phyloP scores from a whole-genome alignment of 805 yeast species.

The Myxozyma neglecta region DNA sequence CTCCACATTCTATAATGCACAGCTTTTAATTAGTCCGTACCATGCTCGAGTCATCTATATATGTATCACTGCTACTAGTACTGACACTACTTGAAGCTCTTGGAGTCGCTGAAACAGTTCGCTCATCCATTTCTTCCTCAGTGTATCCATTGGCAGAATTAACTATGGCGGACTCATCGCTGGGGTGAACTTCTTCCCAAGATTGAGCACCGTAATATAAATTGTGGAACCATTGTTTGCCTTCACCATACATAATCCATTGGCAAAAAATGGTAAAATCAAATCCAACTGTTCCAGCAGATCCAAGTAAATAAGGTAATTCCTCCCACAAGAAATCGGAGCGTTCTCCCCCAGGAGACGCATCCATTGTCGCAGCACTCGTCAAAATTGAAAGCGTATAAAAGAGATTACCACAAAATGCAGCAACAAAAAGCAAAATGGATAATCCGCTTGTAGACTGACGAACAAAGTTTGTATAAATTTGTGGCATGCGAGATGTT shows the following conservation, averaged over 20 bases:
- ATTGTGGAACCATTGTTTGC: slow-evolving; percentile 23
- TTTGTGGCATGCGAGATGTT: slow-evolving; percentile 80
- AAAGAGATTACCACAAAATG: slow-evolving; percentile 72
- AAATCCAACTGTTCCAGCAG: slow-evolving; percentile 80
- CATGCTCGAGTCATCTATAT: not conserved
- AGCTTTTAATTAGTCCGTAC: too few relatives aligned
- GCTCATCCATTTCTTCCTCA: slow-evolving; percentile 1
- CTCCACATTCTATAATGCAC: too few relatives aligned
- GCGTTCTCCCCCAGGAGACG: slow-evolving; percentile 37
- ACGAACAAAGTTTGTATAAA: slow-evolving; percentile 69
- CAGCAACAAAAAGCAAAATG: slow-evolving; percentile 73
- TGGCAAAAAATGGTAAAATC: slow-evolving; percentile 54
- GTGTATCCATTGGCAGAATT: not conserved
- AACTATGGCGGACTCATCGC: not conserved
- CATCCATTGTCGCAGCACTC: slow-evolving; percentile 43
- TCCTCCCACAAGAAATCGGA: slow-evolving; percentile 62
- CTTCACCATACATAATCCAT: slow-evolving; percentile 33
- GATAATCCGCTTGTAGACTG: slow-evolving; percentile 87
- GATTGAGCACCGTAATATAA: slow-evolving; percentile 22
- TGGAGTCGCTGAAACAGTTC: not conserved
- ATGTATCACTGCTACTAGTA: slow-evolving; percentile 14
- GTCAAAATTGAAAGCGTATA: slow-evolving; percentile 74
- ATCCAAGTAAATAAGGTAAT: slow-evolving; percentile 79
- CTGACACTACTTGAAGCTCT: slow-evolving; percentile 5
- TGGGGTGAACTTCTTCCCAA: slow-evolving; percentile 14